A percentile compares a stretch with the other conserved stretches of the same genome.
Conservation (phyloP, 176 grass and related monocot species). For the Cenchrus fungigraminus region DNA sequence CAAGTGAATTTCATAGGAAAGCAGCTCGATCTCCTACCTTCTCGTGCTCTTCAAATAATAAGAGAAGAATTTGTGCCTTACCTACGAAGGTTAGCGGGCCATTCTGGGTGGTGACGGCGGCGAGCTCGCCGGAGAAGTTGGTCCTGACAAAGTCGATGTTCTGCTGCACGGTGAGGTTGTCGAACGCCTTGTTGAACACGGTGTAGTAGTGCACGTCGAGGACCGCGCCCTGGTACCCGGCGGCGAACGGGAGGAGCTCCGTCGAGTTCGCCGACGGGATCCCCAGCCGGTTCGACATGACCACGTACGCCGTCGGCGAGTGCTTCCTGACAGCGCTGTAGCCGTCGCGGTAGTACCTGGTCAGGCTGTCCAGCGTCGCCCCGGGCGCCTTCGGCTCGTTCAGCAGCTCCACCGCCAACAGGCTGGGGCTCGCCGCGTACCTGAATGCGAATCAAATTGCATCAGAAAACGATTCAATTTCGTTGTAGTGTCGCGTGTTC, state of each 20-base stretch:
- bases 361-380: slow-evolving; percentile 53
- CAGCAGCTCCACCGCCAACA: slow-evolving; percentile 69
- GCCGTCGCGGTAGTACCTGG: slow-evolving; percentile 63
- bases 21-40: too few relatives aligned
- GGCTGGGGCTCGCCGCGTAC: slow-evolving; percentile 49
- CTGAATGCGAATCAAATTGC: slow-evolving; percentile 14
- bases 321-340: slow-evolving; percentile 61
- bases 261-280: background rate
- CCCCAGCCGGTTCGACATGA: slow-evolving; percentile 70
- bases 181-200: slow-evolving; percentile 40
- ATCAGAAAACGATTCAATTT: too few relatives aligned
- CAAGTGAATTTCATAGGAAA: too few relatives aligned
- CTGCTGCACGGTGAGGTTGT: slow-evolving; percentile 46
- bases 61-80: background rate
- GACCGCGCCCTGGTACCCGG: slow-evolving; percentile 14
- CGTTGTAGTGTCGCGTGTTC: too few relatives aligned
- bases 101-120: background rate
- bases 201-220: slow-evolving; percentile 72
- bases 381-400: slow-evolving; percentile 62
- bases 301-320: slow-evolving; percentile 54
- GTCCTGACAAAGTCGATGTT: slow-evolving; percentile 61
- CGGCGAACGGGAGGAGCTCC: slow-evolving; percentile 51
- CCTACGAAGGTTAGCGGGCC: slow-evolving; percentile 65
- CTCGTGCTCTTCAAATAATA: too few relatives aligned
- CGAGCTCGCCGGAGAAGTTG: slow-evolving; percentile 30